These are phyloP conservation scores for Rhododendron griersonianum DNA, from an alignment of 148 eudicot species.

Conservation along the genomic window DNA sequence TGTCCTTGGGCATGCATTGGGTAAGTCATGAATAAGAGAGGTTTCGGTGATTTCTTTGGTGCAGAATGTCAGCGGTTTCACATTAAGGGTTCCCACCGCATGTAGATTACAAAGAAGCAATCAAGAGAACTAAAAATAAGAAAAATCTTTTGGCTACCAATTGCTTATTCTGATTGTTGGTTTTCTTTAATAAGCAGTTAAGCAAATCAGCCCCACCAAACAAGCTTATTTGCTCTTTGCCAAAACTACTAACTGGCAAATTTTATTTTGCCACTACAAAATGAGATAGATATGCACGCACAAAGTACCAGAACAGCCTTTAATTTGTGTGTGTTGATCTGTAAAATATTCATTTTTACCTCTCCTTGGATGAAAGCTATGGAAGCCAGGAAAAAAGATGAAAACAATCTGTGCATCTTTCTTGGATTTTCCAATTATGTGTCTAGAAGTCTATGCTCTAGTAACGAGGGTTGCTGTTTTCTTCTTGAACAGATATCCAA, in stretches of 20 bases:
- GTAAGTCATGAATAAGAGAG: slow-evolving; percentile 40
- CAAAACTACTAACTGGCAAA: neutral
- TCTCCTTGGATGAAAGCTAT: neutral
- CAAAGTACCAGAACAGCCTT: neutral
- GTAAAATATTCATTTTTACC: neutral
- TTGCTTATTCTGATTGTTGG: neutral
- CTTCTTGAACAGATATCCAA: slow-evolving; percentile 59
- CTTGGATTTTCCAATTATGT: neutral
- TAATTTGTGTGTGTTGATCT: neutral
- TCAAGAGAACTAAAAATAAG: neutral
- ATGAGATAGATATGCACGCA: neutral
- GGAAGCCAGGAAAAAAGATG: neutral
- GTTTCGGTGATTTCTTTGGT: neutral
- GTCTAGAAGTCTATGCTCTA: neutral
- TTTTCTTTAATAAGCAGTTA: neutral
- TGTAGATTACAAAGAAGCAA: neutral
- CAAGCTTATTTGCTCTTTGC: neutral
- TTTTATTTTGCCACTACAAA: neutral
- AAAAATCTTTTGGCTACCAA: neutral
- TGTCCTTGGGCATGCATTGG: slow-evolving; percentile 96
- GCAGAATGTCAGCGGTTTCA: neutral
- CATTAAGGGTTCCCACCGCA: neutral
- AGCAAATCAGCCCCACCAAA: neutral
- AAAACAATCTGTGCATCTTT: neutral
- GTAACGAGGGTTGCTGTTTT: neutral